These are phyloP conservation scores for Microthlaspi erraticum DNA, from an alignment of 345 rosid species.

Conservation along the genomic window DNA sequence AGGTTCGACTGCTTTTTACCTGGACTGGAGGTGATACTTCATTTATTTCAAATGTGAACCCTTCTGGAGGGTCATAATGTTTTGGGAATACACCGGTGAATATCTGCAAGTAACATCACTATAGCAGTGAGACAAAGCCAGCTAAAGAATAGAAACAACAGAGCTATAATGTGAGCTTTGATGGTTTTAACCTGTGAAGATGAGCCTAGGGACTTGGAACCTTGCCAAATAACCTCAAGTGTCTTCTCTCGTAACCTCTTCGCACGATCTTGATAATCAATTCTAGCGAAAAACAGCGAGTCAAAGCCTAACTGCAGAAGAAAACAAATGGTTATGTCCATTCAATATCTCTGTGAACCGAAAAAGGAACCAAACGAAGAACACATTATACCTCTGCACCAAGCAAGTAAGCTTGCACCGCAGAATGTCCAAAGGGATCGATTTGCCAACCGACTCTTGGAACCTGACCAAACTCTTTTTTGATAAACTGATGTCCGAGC, in stretches of 20 bases:
- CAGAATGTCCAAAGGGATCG: conserved; percentile 96
- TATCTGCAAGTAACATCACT: conserved; percentile 55
- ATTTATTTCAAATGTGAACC: conserved; percentile 82
- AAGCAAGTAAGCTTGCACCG: conserved; percentile 91
- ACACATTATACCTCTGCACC: conserved; percentile 77
- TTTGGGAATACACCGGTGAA: conserved; percentile 90
- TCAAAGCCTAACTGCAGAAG: conserved; percentile 85
- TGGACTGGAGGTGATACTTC: conserved; percentile 90
- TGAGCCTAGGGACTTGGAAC: conserved; percentile 88
- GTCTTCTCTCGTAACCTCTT: conserved; percentile 76
- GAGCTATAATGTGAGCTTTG: conserved; percentile 10
- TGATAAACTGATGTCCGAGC: conserved; percentile 81
- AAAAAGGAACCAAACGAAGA: conserved; percentile 8
- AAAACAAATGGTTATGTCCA: conserved; percentile 24
- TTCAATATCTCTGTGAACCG: not conserved
- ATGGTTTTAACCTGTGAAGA: conserved; percentile 73
- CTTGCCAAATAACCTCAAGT: conserved; percentile 93
- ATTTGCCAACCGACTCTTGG: conserved; percentile 99
- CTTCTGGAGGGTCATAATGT: conserved; percentile 97
- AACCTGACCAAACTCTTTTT: conserved; percentile 72
- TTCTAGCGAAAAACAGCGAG: conserved; percentile 91
- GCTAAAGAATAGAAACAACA: conserved; percentile 14
- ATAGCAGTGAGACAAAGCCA: conserved; percentile 24
- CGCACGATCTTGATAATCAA: conserved; percentile 95
- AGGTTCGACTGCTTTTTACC: conserved; percentile 51